These are phyloP conservation scores for Cucurbitaria berberidis DNA, from an alignment of 2,329 filamentous ascomycete species.

Conservation along the genomic window DNA sequence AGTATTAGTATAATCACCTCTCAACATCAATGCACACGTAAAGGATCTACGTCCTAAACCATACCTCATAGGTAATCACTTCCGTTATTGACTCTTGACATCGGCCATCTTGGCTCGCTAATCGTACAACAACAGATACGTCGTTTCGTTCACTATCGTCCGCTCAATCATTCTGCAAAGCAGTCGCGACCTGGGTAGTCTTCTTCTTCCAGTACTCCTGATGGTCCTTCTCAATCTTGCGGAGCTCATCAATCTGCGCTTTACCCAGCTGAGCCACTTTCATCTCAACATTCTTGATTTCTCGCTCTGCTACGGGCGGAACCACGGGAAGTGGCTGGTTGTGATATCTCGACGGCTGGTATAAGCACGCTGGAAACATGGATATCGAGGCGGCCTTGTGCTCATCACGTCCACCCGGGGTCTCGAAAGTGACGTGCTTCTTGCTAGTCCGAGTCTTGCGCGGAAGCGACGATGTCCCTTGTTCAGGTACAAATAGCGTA, in stretches of 20 bases:
- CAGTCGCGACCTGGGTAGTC: constrained; percentile 20
- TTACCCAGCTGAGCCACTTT: constrained; percentile 25
- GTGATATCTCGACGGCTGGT: constrained; percentile 13
- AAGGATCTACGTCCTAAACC: not conserved
- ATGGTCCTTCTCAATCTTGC: constrained; percentile 28
- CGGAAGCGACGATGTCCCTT: constrained; percentile 5
- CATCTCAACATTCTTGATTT: constrained; percentile 21
- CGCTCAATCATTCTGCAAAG: constrained; percentile 22
- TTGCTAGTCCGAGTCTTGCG: constrained; percentile 7
- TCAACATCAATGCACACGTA: too few relatives aligned
- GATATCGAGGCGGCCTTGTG: not conserved
- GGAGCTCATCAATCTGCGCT: constrained; percentile 26
- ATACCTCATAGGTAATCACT: not conserved
- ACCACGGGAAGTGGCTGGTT: constrained; percentile 5
- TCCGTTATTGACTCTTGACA: not conserved
- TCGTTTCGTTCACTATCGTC: not conserved
- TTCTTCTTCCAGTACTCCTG: constrained; percentile 36
- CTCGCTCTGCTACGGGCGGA: constrained; percentile 18
- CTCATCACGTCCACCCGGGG: not conserved
- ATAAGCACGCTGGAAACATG: constrained; percentile 27
- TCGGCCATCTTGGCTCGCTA: too few relatives aligned
- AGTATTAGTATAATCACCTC: too few relatives aligned
- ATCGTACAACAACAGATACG: too few relatives aligned
- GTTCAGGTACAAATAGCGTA: constrained; percentile 27
- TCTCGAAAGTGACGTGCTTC: constrained; percentile 34